Evolutionary conservation across 306 rosid genomes (phyloP), one percentile per base, ranked within the genome.

Genomic region (Prunus mongolica): DNA sequence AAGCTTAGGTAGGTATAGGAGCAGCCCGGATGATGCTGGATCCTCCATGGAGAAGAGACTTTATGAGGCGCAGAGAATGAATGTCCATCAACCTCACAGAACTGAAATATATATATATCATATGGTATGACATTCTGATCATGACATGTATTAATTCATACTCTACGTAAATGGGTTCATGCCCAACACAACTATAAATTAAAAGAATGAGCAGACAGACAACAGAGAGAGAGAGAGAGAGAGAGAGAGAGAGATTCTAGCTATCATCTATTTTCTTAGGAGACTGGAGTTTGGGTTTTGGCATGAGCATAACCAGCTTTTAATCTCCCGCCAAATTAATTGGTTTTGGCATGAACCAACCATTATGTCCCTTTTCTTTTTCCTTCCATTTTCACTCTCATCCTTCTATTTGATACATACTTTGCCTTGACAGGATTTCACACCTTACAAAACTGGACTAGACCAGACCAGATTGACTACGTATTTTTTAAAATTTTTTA

Each of bases 161-260:
- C 15, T 13, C 52, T 49, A 13, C 24, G 34, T 41, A 45, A 61
- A 58, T 58, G 24, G 76, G 25, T 22, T 54, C 76, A 73, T 58
- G 76, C 57, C 67, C 55, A 57, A 58, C 46, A 61, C 77, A 24
- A 73, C 45, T 25, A 47, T 24, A 25, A 7, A 73, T 65, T 73
- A 45, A 38, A 38, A 60, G 38, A 12, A 16, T 3, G 32, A 60
- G 32, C 51, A 58, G 16, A 22, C 30, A 58, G 28, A 46, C 3
- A 10, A 24, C 55, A 44, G 58, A 58, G 77, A 44, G 78, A 61
- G 22, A 38, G 49, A 74, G 67, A 74, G 78, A 61, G 45, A 0
- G 62, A 9, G 30, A 41, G 44, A 13, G 62, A 66, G 32, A 27
- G 30, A 27, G 30, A 27, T 27, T 27, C 28, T 2, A 24, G 25